Evolutionary conservation across 148 eudicot genomes (phyloP), one percentile per base, ranked within the genome.

Genomic region (Linanthus parryae): DNA sequence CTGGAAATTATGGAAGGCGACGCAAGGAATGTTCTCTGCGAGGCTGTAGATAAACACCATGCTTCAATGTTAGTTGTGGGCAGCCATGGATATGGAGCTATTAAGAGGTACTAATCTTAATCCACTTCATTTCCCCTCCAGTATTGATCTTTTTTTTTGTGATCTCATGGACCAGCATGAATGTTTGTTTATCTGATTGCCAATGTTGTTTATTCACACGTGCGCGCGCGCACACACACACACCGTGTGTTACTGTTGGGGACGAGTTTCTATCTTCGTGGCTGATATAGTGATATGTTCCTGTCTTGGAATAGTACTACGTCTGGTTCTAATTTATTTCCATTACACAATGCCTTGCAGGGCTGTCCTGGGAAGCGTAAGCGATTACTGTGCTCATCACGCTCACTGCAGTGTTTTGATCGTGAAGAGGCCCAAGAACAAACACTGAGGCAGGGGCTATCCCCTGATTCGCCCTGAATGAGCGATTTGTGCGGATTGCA

Each of bases 321-420:
- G 12, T 22, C 6, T 45, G 3, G 4, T 1, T 6, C 23, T 7
- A n/a, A n/a, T 8, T 45, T 9, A 24, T 24, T 26, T 48, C 14
- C 2, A 31, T 31, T 4, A 4, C 4, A 28, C 35, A 14, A 15
- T 27, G 5, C 29, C 17, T 25, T 72, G 67, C 82, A 86, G 95
- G 84, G 89, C 95, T n/a, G 84, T 87, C 8, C 64, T 83, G 54
- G 95, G 95, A 0, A 87, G 95, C 19, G 91, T 87, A 18, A 83
- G 91, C 17, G 95, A 87, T 49, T 87, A 87, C 42, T 83, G 87
- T 56, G 82, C 95, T 25, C 95, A 80, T 58, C 95, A 87, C 69
- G 91, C 85, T 68, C 85, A 76, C 54, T 79, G 91, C 70, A 70
- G 72, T 5, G 83, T 83, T 56, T 74, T 78, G 83, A 75, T 84